phyloP scores from a whole-genome alignment of 2,329 filamentous ascomycete genomes.

The Orbilia ellipsospora region DNA sequence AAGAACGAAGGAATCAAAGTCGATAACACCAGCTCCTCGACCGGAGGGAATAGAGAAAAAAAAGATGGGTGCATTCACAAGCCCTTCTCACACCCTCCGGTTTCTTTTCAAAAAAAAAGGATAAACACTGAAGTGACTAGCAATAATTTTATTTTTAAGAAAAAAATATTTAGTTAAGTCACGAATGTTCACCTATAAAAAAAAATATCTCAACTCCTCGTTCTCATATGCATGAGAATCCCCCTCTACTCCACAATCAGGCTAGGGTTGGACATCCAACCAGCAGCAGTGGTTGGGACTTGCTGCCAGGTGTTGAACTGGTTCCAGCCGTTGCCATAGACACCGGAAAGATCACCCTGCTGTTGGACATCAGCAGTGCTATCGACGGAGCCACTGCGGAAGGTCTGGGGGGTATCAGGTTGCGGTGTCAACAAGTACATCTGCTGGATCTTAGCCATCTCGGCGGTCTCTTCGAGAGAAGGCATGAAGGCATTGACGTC shows the following conservation, averaged over 20 bases:
- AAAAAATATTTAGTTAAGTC: constrained; percentile 53
- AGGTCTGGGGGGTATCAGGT: constrained; percentile 50
- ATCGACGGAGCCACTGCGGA: constrained; percentile 53
- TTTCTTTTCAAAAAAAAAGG: constrained; percentile 21
- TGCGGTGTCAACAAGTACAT: constrained; percentile 52
- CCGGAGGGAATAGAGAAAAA: constrained; percentile 38
- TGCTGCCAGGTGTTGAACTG: constrained; percentile 54
- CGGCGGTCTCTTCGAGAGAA: constrained; percentile 48
- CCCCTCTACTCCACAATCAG: constrained; percentile 47
- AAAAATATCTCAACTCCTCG: constrained; percentile 18
- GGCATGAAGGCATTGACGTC: constrained; percentile 51
- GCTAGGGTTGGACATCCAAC: constrained; percentile 39
- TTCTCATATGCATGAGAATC: not conserved
- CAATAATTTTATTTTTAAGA: constrained; percentile 50
- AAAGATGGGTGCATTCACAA: constrained; percentile 7
- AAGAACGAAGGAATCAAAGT: constrained; percentile 43
- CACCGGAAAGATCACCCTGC: constrained; percentile 47
- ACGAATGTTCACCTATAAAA: constrained; percentile 52
- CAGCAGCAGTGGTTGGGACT: constrained; percentile 38
- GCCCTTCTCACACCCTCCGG: not conserved
- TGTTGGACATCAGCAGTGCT: constrained; percentile 53
- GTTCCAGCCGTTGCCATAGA: constrained; percentile 50
- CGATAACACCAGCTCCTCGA: constrained; percentile 51
- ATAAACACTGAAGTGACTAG: constrained; percentile 56
- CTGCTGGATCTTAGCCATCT: constrained; percentile 54